Evolutionary conservation across 208 protist genomes (phyloP).

Genomic region (Wallacemonas sp.): DNA sequence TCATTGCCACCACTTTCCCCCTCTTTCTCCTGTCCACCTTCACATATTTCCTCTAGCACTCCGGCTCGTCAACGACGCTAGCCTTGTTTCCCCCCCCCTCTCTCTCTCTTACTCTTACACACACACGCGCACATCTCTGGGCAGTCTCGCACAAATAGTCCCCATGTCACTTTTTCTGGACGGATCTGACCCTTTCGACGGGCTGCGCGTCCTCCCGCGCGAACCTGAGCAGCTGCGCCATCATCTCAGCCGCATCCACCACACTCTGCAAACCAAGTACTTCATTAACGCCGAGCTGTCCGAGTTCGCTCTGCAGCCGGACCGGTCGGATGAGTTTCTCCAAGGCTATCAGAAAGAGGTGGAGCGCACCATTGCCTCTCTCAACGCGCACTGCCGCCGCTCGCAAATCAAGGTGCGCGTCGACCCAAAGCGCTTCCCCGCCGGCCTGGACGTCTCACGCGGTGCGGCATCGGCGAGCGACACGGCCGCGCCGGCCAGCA

Average conservation of each 20-base stretch:
- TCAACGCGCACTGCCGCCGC: constrained; percentile 48
- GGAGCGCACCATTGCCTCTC: constrained; percentile 50
- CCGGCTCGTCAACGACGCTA: too few relatives aligned
- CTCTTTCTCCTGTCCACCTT: too few relatives aligned
- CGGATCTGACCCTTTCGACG: constrained; percentile 69
- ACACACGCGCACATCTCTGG: too few relatives aligned
- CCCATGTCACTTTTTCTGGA: constrained; percentile 36
- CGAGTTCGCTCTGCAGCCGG: constrained; percentile 68
- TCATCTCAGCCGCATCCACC: constrained; percentile 70
- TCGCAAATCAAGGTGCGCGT: constrained; percentile 68
- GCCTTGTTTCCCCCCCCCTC: not conserved
- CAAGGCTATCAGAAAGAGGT: constrained; percentile 71
- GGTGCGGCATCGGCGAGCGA: not conserved
- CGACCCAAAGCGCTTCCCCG: constrained; percentile 48
- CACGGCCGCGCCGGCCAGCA: not conserved
- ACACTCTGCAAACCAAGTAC: constrained; percentile 75
- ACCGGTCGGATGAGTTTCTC: constrained; percentile 64
- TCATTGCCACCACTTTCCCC: too few relatives aligned
- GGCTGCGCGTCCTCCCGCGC: constrained; percentile 59
- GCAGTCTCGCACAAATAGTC: too few relatives aligned
- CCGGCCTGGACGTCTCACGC: constrained; percentile 48
- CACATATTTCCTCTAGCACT: too few relatives aligned
- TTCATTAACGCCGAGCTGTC: constrained; percentile 54
- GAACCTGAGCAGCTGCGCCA: constrained; percentile 54
- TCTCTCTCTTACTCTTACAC: constrained; percentile 1